Evolutionary conservation across 179 eudicot species (phyloP), one percentile per base, ranked within the genome.

Genomic region (Silene vulgaris): DNA sequence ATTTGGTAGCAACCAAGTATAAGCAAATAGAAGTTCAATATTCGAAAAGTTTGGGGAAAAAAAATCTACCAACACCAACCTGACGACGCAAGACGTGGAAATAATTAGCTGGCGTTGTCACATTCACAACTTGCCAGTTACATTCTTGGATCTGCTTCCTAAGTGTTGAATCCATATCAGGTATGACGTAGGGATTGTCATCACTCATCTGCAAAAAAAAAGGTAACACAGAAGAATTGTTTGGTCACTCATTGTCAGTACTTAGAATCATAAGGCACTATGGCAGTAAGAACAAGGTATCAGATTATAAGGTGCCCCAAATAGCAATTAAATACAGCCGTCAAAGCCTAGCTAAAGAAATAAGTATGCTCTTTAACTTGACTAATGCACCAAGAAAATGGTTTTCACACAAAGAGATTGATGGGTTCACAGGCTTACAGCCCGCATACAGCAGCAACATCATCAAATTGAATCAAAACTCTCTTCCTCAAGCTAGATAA

Each of bases 11-110:
- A 50, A 32, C 52, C 28, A 20, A 21, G 57, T 30, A 71, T 72
- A 74, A 85, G 76, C 67, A 75, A 70, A 35, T 74, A 20, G 5
- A 72, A n/a, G 20, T 9, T 59, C 63, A 11, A 17, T 29, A 6
- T 70, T 17, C 61, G n/a, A 26, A 77, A 48, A 5, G 32, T 23
- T 32, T 3, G 11, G 57, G 1, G 48, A 21, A 14, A 40, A 35
- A 45, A 23, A 35, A 23, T 23, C 2, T 16, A 71, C 2, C 59
- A 26, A 12, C 56, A 72, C 80, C 59, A 52, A 85, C 88, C 88
- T 85, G 88, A 35, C 88, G 86, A 69, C 88, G 86, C 68, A 85
- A 76, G 76, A 85, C 88, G 71, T 85, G 88, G 86, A 85, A 85
- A 79, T 83, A 85, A 73, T 85, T 85, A 19, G 88, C 88, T 70